phyloP scores from a whole-genome alignment of 768 basidiomycete species.

The Kwoniella sp. region DNA sequence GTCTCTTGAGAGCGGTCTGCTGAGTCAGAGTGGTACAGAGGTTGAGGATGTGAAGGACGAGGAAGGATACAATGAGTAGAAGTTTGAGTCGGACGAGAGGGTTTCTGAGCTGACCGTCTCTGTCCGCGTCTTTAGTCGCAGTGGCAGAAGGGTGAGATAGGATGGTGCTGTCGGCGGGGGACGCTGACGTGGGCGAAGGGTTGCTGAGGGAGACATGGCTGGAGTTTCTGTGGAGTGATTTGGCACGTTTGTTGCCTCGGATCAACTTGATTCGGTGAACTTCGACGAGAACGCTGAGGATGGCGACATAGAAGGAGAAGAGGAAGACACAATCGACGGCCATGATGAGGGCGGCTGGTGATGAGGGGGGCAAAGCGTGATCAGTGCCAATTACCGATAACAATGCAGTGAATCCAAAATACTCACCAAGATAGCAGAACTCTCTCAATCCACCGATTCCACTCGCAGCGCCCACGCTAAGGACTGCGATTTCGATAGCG shows the following conservation, averaged over 20 bases:
- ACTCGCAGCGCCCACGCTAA: slow-evolving; percentile 80
- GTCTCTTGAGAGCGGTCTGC: slow-evolving; percentile 62
- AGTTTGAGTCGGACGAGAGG: slow-evolving; percentile 87
- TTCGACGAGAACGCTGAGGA: slow-evolving; percentile 95
- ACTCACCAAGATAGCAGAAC: slow-evolving; percentile 75
- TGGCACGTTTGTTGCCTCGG: slow-evolving; percentile 53
- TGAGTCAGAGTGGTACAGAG: slow-evolving; percentile 85
- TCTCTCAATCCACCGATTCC: slow-evolving; percentile 86
- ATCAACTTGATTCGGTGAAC: slow-evolving; percentile 60
- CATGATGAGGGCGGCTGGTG: slow-evolving; percentile 75
- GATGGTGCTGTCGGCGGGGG: slow-evolving; percentile 20
- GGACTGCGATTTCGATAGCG: slow-evolving; percentile 83
- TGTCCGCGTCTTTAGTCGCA: slow-evolving; percentile 47
- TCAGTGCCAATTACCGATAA: too few relatives aligned
- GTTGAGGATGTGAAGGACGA: slow-evolving; percentile 87
- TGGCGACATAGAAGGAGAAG: slow-evolving; percentile 83
- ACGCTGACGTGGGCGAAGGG: slow-evolving; percentile 13
- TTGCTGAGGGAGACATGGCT: slow-evolving; percentile 42
- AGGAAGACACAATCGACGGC: slow-evolving; percentile 83
- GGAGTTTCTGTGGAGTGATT: slow-evolving; percentile 43
- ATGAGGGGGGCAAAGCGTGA: too few relatives aligned
- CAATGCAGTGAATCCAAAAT: too few relatives aligned
- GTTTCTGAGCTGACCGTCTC: slow-evolving; percentile 62
- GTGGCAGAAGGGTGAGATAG: slow-evolving; percentile 10
- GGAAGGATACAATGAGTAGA: slow-evolving; percentile 86